phyloP scores from a whole-genome alignment of 2,329 filamentous ascomycete species.

The Sarocladium strictum region DNA sequence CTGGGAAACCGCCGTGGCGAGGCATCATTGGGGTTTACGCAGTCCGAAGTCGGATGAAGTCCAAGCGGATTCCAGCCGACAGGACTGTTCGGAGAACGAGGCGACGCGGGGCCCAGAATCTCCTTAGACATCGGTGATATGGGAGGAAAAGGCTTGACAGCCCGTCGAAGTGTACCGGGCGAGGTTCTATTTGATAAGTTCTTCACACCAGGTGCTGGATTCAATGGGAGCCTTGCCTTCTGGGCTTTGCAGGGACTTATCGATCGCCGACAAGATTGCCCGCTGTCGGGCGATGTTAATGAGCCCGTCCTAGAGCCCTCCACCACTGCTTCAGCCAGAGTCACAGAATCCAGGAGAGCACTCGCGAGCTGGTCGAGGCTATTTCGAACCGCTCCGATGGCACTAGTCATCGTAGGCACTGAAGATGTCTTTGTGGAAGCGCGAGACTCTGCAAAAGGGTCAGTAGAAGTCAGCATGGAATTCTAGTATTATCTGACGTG shows the following conservation, averaged over 20 bases:
- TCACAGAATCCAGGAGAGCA: slow-evolving; percentile 20
- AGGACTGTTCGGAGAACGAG: background rate
- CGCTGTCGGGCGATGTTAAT: background rate
- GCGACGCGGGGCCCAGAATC: background rate
- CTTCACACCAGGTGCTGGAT: background rate
- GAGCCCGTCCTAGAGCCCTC: background rate
- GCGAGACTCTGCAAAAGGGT: background rate
- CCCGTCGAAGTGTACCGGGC: background rate
- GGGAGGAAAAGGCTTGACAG: background rate
- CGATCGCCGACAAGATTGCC: background rate
- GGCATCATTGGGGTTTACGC: background rate
- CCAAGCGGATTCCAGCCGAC: background rate
- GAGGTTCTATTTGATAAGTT: background rate
- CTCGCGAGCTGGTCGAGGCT: slow-evolving; percentile 24
- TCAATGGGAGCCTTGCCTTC: background rate
- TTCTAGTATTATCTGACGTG: background rate
- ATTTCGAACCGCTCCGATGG: background rate
- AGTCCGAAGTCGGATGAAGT: background rate
- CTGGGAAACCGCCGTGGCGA: background rate
- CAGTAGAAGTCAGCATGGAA: background rate
- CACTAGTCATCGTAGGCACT: background rate
- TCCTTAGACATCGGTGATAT: background rate
- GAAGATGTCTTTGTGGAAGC: background rate
- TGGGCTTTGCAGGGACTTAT: background rate
- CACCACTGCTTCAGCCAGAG: too few relatives aligned